Percentiles rank a stretch among this genome's conserved stretches.
phyloP scores from a whole-genome alignment of 2,329 filamentous ascomycete genomes.

The Fusarium sp. region DNA sequence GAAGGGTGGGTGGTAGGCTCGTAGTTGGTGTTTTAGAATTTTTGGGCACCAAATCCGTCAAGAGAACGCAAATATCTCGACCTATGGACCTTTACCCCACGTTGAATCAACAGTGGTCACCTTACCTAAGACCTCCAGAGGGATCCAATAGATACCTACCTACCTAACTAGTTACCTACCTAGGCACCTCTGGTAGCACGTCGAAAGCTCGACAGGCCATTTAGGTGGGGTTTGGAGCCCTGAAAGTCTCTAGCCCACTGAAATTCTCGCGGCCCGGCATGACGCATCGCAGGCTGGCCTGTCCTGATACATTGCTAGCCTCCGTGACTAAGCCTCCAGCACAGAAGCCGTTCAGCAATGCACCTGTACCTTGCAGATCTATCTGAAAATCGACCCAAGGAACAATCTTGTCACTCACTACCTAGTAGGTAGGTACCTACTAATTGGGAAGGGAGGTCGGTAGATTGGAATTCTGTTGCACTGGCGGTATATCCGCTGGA shows the following conservation, averaged over 20 bases:
- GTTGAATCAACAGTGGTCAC: slow-evolving; percentile 27
- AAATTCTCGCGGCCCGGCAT: slow-evolving; percentile 5
- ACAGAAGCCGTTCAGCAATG: slow-evolving; percentile 8
- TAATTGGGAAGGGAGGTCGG: background rate
- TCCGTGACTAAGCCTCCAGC: background rate
- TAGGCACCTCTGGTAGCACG: background rate
- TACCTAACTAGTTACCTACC: background rate
- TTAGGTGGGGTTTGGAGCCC: slow-evolving; percentile 39
- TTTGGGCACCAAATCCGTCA: slow-evolving; percentile 36
- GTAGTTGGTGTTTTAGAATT: slow-evolving; percentile 29
- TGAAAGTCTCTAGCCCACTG: slow-evolving; percentile 17
- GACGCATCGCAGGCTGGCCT: slow-evolving; percentile 16
- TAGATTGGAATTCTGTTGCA: background rate
- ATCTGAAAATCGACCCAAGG: background rate
- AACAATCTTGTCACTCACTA: background rate
- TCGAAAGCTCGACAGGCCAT: slow-evolving; percentile 8
- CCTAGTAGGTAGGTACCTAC: background rate
- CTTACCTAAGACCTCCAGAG: slow-evolving; percentile 19
- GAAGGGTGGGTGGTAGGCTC: slow-evolving; percentile 12
- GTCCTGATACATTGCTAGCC: background rate
- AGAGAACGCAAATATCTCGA: slow-evolving; percentile 37
- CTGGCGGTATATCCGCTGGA: background rate
- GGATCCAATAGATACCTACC: background rate
- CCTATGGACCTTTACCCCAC: slow-evolving; percentile 34
- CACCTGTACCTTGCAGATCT: slow-evolving; percentile 17